phyloP scores from a whole-genome alignment of 169 alveolate species.

The Perkinsus olseni region DNA sequence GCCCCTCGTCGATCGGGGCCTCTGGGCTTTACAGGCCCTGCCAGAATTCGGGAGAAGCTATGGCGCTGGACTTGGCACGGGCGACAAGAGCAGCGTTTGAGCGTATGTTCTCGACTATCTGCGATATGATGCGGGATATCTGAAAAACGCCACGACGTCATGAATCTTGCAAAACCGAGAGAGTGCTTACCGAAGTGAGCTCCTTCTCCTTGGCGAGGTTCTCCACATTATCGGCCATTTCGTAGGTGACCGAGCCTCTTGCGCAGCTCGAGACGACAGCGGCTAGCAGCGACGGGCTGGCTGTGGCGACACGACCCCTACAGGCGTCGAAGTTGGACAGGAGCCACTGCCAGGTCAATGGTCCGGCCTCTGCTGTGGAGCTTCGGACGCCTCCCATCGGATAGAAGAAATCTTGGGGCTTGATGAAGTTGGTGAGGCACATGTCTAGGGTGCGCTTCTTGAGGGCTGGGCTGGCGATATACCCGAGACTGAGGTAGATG shows the following conservation, averaged over 20 bases:
- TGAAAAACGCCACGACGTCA: background rate
- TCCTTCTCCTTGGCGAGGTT: background rate
- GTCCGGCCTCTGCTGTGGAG: background rate
- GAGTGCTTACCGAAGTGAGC: background rate
- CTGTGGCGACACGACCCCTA: background rate
- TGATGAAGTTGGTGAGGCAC: background rate
- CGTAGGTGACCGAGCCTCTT: background rate
- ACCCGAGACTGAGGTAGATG: background rate
- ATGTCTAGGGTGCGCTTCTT: background rate
- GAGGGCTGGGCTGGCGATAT: background rate
- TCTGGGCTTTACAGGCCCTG: background rate
- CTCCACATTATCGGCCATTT: background rate
- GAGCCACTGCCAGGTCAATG: background rate
- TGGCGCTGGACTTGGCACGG: background rate
- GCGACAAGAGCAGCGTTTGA: background rate
- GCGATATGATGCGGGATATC: background rate
- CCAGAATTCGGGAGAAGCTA: background rate
- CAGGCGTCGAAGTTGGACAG: background rate
- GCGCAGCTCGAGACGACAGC: background rate
- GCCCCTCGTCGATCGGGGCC: background rate
- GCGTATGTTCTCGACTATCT: background rate
- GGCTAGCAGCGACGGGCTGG: background rate
- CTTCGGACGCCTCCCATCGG: background rate
- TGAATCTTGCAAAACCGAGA: background rate
- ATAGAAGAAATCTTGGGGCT: background rate